Evolutionary conservation across 1,284 basidiomycete genomes (phyloP).

Genomic region (Moniliophthora roreri): DNA sequence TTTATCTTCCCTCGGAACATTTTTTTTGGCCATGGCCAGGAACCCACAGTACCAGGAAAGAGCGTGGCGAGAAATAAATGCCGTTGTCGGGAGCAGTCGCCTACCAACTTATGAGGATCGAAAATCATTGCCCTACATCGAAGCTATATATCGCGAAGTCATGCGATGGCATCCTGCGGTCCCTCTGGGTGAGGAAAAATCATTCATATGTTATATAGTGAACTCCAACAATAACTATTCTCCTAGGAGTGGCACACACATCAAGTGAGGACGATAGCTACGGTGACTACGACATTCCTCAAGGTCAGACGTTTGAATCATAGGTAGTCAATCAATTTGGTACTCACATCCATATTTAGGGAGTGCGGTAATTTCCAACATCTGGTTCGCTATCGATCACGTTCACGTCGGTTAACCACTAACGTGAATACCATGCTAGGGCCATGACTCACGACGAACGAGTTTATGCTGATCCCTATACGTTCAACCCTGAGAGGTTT

Average conservation of each 20-base stretch:
- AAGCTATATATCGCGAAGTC: constrained; percentile 44
- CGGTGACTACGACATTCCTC: constrained; percentile 31
- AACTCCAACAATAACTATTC: not conserved
- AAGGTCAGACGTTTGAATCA: constrained; percentile 18
- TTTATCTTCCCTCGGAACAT: constrained; percentile 36
- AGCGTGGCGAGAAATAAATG: constrained; percentile 46
- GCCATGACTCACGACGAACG: constrained; percentile 31
- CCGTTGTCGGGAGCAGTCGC: constrained; percentile 35
- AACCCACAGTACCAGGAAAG: constrained; percentile 40
- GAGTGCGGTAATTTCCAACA: constrained; percentile 28
- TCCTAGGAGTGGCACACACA: constrained; percentile 18
- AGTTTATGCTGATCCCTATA: constrained; percentile 27
- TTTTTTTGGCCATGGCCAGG: constrained; percentile 42
- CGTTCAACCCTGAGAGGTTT: constrained; percentile 31
- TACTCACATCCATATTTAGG: not conserved
- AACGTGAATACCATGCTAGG: constrained; percentile 19
- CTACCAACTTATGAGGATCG: constrained; percentile 46
- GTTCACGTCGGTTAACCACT: not conserved
- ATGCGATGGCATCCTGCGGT: constrained; percentile 31
- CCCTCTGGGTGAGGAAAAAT: constrained; percentile 26
- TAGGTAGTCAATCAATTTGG: not conserved
- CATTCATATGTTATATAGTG: constrained; percentile 1
- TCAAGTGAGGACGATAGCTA: constrained; percentile 30
- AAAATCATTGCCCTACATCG: constrained; percentile 41
- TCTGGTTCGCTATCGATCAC: constrained; percentile 24